Evolutionary conservation across 2,329 filamentous ascomycete species (phyloP).

Genomic region (Ophiocordyceps robertsii): DNA sequence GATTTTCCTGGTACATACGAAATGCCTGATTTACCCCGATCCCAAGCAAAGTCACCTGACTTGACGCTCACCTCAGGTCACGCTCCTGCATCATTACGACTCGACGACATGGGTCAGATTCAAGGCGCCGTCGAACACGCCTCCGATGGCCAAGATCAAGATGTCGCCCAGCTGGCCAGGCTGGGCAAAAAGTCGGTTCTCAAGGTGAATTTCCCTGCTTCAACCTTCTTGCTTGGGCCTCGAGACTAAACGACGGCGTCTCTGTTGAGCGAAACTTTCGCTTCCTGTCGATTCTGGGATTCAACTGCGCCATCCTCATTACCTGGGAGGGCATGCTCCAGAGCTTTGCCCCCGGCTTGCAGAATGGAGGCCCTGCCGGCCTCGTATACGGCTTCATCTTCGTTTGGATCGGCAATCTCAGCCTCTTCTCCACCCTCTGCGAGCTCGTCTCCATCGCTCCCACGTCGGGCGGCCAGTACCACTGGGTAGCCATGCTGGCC

Average conservation of each 20-base stretch:
- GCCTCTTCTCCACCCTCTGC: slow-evolving; percentile 23
- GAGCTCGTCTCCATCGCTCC: slow-evolving; percentile 34
- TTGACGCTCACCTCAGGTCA: neutral
- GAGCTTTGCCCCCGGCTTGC: slow-evolving; percentile 12
- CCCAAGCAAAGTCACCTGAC: no score
- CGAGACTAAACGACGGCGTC: neutral
- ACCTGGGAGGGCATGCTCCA: slow-evolving; percentile 34
- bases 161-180: slow-evolving; percentile 9
- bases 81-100: no score
- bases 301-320: slow-evolving; percentile 36
- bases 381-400: slow-evolving; percentile 38
- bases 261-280: slow-evolving; percentile 29
- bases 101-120: no score
- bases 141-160: neutral
- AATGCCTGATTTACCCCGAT: no score
- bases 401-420: slow-evolving; percentile 30
- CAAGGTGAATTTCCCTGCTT: slow-evolving; percentile 5
- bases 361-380: slow-evolving; percentile 39
- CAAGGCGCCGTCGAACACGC: no score
- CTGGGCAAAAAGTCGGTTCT: slow-evolving; percentile 16
- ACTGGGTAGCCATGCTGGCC: slow-evolving; percentile 43
- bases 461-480: slow-evolving; percentile 43
- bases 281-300: slow-evolving; percentile 35
- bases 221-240: neutral
- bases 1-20: no score